A percentile compares a stretch with the other conserved stretches of the same genome.
Conservation (phyloP, 176 grass and related monocot species). For the Eragrostis nindensis region DNA sequence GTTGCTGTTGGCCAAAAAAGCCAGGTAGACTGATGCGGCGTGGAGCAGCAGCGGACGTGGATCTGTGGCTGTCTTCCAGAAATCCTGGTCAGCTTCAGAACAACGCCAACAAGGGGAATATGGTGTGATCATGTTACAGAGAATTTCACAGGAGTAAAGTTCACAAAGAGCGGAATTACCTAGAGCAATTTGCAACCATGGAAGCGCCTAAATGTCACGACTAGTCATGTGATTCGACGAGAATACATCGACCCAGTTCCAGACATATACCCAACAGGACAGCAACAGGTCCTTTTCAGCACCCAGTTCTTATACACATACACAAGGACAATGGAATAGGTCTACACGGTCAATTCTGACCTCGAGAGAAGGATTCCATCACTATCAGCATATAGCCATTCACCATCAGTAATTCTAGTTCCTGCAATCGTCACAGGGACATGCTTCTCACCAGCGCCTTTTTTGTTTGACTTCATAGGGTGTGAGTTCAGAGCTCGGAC, state of each 20-base stretch:
- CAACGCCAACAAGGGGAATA: too few relatives aligned
- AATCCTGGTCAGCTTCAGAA: too few relatives aligned
- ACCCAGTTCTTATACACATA: background rate
- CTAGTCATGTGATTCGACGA: background rate
- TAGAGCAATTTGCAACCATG: background rate
- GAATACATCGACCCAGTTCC: too few relatives aligned
- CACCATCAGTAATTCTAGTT: conserved; percentile 64
- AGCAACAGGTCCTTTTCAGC: background rate
- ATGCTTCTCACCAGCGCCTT: conserved; percentile 75
- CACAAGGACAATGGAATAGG: background rate
- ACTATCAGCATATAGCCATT: conserved; percentile 76
- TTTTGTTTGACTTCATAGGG: conserved; percentile 77
- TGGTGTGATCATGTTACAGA: too few relatives aligned
- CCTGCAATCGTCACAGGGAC: conserved; percentile 53
- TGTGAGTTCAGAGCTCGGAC: conserved; percentile 66
- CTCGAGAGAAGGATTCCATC: conserved; percentile 76
- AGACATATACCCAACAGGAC: background rate
- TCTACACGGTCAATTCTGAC: conserved; percentile 54
- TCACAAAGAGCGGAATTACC: background rate
- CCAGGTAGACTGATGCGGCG: too few relatives aligned
- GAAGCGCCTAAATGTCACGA: background rate
- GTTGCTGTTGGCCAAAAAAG: too few relatives aligned
- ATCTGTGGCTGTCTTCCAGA: too few relatives aligned
- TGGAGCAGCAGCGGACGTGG: too few relatives aligned
- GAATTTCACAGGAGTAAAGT: too few relatives aligned